Evolutionary conservation across 768 basidiomycete species (phyloP), one percentile per base, ranked within the genome.

Genomic region (Pulveroboletus sp.): DNA sequence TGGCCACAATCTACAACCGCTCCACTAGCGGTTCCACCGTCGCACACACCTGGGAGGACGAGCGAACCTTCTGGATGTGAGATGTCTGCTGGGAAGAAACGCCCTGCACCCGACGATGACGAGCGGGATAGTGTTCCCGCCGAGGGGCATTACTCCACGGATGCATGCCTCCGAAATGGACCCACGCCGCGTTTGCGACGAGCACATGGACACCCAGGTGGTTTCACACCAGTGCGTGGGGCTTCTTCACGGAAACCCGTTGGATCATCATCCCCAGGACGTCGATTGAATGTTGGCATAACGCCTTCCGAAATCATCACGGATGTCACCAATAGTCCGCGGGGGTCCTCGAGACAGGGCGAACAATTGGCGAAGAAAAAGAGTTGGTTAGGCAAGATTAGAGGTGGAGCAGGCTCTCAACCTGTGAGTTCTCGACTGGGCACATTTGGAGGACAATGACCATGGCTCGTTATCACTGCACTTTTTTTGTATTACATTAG

Each of bases 81-180:
- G 14, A 50, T 58, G 6, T 75, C 79, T 31, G 59, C 67, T 24
- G 82, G 85, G 25, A 84, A 81, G 71, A 90, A 90, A 62, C 78
- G 88, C 11, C 78, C 80, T 20, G 84, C 81, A 23, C 88, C 89
- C 2, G 88, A 90, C 47, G 87, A 90, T 56, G 86, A 85, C 53
- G 86, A 88, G 42, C 70, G 74, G 53, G 60, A 76, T 65, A 74
- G 76, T 44, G 67, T 85, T 23, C 84, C 86, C 21, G 76, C 79
- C 0, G 86, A 90, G 59, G 84, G 87, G 79, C 70, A 83, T 76
- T 32, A 70, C 72, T 67, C 45, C 33, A 59, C 43, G 37, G 64
- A 77, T 23, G 69, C 74, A 19, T 72, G 59, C 47, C 57, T 48
- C 9, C 62, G 69, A 46, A 65, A 67, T 40, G 65, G 66, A 14